Conservation (phyloP, 1,284 basidiomycete species). For the Ceratobasidium sp. region DNA sequence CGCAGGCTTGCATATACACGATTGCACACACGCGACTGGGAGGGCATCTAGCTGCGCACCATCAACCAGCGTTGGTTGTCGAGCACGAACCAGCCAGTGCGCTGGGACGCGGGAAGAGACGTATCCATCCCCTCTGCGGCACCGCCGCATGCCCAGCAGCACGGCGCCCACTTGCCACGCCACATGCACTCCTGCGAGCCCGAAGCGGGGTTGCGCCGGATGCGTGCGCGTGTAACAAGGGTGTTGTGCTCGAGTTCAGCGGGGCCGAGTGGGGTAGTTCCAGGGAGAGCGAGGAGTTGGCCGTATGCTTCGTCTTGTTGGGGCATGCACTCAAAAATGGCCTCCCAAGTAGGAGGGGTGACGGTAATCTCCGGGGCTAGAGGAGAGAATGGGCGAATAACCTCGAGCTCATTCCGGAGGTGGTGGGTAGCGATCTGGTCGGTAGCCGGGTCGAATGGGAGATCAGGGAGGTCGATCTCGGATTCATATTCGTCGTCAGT, state of each 20-base stretch:
- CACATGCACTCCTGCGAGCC: slow-evolving; percentile 39
- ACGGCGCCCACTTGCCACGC: slow-evolving; percentile 35
- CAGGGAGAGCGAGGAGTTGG: slow-evolving; percentile 34
- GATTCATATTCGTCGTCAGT: slow-evolving; percentile 39
- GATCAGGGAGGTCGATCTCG: background rate
- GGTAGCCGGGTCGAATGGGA: slow-evolving; percentile 24
- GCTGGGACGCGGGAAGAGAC: slow-evolving; percentile 32
- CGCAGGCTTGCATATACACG: slow-evolving; percentile 24
- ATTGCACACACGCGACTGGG: slow-evolving; percentile 7
- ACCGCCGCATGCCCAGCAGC: slow-evolving; percentile 39
- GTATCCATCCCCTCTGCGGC: slow-evolving; percentile 39
- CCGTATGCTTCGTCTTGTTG: slow-evolving; percentile 38
- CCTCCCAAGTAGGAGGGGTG: slow-evolving; percentile 36
- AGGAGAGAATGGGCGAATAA: slow-evolving; percentile 34
- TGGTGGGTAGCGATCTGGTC: slow-evolving; percentile 37
- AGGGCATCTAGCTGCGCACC: slow-evolving; percentile 27
- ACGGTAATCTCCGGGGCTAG: slow-evolving; percentile 30
- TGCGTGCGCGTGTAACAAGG: slow-evolving; percentile 29
- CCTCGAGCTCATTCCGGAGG: slow-evolving; percentile 31
- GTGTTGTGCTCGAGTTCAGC: slow-evolving; percentile 39
- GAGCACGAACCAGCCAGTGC: slow-evolving; percentile 41
- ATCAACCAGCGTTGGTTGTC: slow-evolving; percentile 36
- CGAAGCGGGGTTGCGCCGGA: slow-evolving; percentile 28
- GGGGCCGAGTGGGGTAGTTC: slow-evolving; percentile 31
- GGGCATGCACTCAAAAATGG: slow-evolving; percentile 38